phyloP scores from a whole-genome alignment of 345 rosid genomes.

The Brassica incana region DNA sequence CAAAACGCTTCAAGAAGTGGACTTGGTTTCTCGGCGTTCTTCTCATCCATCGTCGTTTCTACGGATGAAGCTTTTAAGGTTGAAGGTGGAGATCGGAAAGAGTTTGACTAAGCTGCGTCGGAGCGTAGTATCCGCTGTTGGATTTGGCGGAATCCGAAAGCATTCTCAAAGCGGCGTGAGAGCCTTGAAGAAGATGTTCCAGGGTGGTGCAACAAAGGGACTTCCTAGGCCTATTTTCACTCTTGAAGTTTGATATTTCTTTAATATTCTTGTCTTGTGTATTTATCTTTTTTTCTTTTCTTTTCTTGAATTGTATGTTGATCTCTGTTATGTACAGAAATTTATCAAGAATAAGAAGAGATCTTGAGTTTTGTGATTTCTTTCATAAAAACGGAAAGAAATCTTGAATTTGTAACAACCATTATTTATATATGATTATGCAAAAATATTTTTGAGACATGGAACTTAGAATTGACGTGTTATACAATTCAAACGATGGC shows the following conservation, averaged over 20 bases:
- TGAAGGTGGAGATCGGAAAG: slow-evolving; percentile 65
- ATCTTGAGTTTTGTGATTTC: slow-evolving; percentile 16
- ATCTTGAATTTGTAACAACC: background rate
- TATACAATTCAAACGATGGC: too few species aligned
- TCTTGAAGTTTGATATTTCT: slow-evolving; percentile 30
- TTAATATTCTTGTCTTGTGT: slow-evolving; percentile 3
- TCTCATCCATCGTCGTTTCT: slow-evolving; percentile 44
- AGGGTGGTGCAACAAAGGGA: slow-evolving; percentile 36
- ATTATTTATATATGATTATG: too few species aligned
- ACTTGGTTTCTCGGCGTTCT: slow-evolving; percentile 41
- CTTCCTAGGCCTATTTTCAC: slow-evolving; percentile 45
- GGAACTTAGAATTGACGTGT: too few species aligned
- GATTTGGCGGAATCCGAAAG: slow-evolving; percentile 30
- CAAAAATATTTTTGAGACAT: too few species aligned
- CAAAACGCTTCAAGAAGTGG: slow-evolving; percentile 51
- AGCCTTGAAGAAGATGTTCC: slow-evolving; percentile 31
- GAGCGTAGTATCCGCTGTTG: slow-evolving; percentile 20
- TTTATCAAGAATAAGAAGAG: slow-evolving; percentile 17
- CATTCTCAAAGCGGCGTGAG: slow-evolving; percentile 29
- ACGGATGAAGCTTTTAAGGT: slow-evolving; percentile 51
- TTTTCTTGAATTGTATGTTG: slow-evolving; percentile 1
- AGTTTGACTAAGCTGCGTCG: slow-evolving; percentile 50
- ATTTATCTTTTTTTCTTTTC: background rate
- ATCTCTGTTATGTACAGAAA: slow-evolving; percentile 18
- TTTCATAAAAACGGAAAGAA: background rate